These are phyloP conservation scores for Phyllosticta citribraziliensis DNA, from an alignment of 2,329 filamentous ascomycete species.

Conservation along the genomic window DNA sequence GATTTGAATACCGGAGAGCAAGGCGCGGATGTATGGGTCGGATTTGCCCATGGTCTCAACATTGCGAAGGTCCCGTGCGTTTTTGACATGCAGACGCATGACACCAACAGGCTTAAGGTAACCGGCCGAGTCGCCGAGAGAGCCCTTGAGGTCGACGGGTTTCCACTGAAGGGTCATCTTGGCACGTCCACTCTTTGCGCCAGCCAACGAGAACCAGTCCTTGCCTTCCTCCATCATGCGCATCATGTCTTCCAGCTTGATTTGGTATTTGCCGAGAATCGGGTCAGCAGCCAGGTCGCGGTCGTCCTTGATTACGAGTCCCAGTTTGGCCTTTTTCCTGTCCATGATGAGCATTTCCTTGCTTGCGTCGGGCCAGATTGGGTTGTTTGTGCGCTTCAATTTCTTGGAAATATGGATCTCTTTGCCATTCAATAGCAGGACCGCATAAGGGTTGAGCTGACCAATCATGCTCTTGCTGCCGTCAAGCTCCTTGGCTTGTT, in stretches of 20 bases:
- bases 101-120: constrained; percentile 93
- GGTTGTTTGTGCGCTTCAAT: constrained; percentile 94
- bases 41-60: constrained; percentile 94
- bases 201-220: constrained; percentile 88
- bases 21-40: constrained; percentile 81
- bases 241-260: constrained; percentile 88
- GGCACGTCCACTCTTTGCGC: constrained; percentile 69
- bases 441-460: constrained; percentile 80
- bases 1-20: constrained; percentile 84
- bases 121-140: constrained; percentile 67
- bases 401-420: constrained; percentile 83
- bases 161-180: constrained; percentile 95
- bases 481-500: constrained; percentile 94
- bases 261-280: constrained; percentile 82
- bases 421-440: constrained; percentile 82
- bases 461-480: constrained; percentile 86
- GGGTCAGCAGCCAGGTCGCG: constrained; percentile 76
- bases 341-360: constrained; percentile 96
- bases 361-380: constrained; percentile 85
- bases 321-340: constrained; percentile 79
- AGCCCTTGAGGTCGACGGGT: constrained; percentile 76
- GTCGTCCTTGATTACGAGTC: constrained; percentile 90
- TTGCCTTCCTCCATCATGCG: constrained; percentile 85
- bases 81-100: constrained; percentile 85
- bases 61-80: constrained; percentile 74